Conservation (phyloP, 2,329 filamentous ascomycete genomes). For the Pseudogymnoascus sp. region DNA sequence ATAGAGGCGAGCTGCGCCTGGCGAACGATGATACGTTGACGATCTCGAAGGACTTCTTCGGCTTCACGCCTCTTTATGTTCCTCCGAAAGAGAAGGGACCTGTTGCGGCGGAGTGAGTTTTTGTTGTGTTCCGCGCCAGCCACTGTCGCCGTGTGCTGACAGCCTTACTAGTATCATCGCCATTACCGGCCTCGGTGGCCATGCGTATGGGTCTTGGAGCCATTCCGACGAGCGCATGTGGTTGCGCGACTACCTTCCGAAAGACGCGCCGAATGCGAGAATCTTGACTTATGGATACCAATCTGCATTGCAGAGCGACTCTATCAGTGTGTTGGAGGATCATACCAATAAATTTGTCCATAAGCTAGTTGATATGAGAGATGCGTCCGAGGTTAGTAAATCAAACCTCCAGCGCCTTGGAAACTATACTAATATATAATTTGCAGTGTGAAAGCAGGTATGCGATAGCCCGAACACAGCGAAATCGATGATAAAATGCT, state of each 20-base stretch:
- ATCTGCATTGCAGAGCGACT: constrained; percentile 9
- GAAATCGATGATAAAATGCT: neutral
- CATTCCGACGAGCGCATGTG: constrained; percentile 9
- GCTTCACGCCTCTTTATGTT: constrained; percentile 1
- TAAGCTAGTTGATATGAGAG: constrained; percentile 6
- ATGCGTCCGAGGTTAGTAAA: neutral
- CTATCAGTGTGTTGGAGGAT: neutral
- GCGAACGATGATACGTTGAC: constrained; percentile 2
- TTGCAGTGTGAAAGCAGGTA: neutral
- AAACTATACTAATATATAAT: neutral
- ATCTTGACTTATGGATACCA: constrained; percentile 11
- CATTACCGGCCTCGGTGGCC: constrained; percentile 10
- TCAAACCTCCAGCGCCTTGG: neutral
- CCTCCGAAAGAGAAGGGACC: neutral
- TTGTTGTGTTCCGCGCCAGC: neutral
- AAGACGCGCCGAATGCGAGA: constrained; percentile 2
- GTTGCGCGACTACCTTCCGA: constrained; percentile 10
- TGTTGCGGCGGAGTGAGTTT: neutral
- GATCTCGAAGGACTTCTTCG: neutral
- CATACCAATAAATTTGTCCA: neutral
- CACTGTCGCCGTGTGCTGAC: neutral
- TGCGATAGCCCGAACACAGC: neutral
- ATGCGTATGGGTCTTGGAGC: constrained; percentile 11
- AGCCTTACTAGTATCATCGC: constrained; percentile 10
- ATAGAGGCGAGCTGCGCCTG: neutral